Base-by-base conservation (phyloP, 805 yeast species). In the Blastobotrys americana region DNA sequence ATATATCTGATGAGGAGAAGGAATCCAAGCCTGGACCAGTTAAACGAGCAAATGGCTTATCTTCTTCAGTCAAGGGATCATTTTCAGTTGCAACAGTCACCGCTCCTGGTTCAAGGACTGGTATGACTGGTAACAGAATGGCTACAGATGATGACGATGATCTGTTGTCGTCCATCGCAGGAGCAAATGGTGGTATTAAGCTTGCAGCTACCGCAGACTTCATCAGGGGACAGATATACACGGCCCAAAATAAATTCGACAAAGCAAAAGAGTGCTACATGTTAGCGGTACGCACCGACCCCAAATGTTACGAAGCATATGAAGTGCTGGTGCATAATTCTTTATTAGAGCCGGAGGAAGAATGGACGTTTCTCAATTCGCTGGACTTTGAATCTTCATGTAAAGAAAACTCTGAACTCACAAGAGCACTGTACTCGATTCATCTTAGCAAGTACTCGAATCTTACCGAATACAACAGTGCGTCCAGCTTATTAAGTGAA, bases 271-370 rank as follows among this genome's bases (percentile, higher is more conserved):
- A 84, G 43, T 82, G 93, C 42, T 88, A 79, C 55, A 78, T 80
- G 57, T 96, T 87, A 57, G 96, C 97, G 1, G 79, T 89, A 0
- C 54, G 77, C 52, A 86, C 85, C 1, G 97, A 90, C 62, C 88
- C 84, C 5, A 86, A 88, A 61, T 93, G 97, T 63, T 90, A 71
- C 61, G 98, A 90, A 54, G 97, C 97, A 0, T 87, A 87, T 60
- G 77, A 84, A 55, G 88, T 84, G 58, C 71, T 90, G 41, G 73
- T 84, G 1, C 66, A 74, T 36, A 82, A 83, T 53, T 82, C 81
- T 56, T 72, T 87, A 55, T 66, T 90, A 64, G 76, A 93, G 0
- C 95, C 97, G 0, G 63, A 69, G 15, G 97, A 90, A 57, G 94
- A 88, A 64, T 84, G 95, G 93, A 86, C 82, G 31, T 73, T 93